Conservation (phyloP, 345 rosid species). For the Hevea brasiliensis region DNA sequence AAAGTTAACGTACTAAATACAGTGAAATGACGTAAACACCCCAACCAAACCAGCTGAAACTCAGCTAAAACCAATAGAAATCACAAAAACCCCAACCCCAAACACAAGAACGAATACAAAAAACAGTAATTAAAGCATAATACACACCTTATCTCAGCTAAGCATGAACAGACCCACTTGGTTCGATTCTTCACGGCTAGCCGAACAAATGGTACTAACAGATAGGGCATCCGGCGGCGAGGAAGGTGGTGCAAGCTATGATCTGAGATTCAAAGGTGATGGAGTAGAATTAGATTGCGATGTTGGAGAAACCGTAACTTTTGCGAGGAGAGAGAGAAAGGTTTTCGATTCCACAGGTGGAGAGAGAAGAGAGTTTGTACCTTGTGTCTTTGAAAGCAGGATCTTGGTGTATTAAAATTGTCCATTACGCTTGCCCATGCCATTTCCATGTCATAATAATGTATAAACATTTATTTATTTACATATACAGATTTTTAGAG, state of each 20-base stretch:
- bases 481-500: constrained; percentile 15
- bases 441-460: constrained; percentile 51
- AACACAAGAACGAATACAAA: constrained; percentile 6
- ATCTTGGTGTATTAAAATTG: constrained; percentile 33
- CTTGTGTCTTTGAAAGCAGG: constrained; percentile 43
- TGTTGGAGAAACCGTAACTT: no score
- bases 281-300: constrained; percentile 53
- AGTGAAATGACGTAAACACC: constrained; percentile 53
- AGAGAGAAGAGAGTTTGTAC: constrained; percentile 18
- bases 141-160: constrained; percentile 26
- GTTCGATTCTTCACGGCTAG: constrained; percentile 51
- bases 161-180: constrained; percentile 21
- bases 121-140: constrained; percentile 21
- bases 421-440: constrained; percentile 44
- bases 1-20: constrained; percentile 48
- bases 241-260: constrained; percentile 13
- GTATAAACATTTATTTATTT: neutral
- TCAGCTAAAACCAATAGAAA: constrained; percentile 22
- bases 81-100: constrained; percentile 14
- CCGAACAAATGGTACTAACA: constrained; percentile 26
- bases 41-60: constrained; percentile 29
- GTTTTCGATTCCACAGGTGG: constrained; percentile 42
- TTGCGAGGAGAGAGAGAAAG: no score
- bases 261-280: constrained; percentile 35
- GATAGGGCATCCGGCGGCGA: constrained; percentile 32